Percentiles rank a stretch among this genome's conserved stretches.
phyloP scores from a whole-genome alignment of 345 rosid species.

The Bruguiera parviflora region DNA sequence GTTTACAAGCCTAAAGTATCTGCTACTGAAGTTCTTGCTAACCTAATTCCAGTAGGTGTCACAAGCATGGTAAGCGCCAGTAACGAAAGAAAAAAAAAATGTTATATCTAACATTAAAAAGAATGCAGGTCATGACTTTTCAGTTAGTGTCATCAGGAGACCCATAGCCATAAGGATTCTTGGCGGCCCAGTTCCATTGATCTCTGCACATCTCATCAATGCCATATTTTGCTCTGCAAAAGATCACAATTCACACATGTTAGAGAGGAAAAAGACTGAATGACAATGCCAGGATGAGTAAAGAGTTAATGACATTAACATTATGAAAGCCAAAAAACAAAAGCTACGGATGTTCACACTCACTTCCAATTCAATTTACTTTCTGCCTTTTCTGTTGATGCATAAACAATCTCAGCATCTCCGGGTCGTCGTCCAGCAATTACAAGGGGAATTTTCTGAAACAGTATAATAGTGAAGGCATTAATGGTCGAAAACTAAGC shows the following conservation, averaged over 20 bases:
- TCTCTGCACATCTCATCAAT: conserved; percentile 93
- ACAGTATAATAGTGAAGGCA: too few species aligned
- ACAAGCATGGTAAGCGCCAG: conserved; percentile 2
- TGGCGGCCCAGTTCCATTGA: conserved; percentile 94
- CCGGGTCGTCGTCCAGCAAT: conserved; percentile 75
- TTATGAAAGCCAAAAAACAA: too few species aligned
- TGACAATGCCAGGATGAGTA: too few species aligned
- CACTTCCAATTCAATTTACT: conserved; percentile 87
- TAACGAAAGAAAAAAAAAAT: background rate
- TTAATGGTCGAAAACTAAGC: too few species aligned
- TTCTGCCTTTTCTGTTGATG: conserved; percentile 80
- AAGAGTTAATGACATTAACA: too few species aligned
- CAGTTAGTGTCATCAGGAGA: conserved; percentile 29
- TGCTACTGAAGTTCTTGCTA: background rate
- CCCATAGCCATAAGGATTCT: conserved; percentile 85
- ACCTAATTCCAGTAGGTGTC: background rate
- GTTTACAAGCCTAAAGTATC: conserved; percentile 6
- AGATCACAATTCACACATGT: background rate
- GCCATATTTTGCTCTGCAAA: conserved; percentile 71
- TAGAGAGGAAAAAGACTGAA: too few species aligned
- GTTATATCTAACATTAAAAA: background rate
- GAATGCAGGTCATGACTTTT: background rate
- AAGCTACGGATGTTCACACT: conserved; percentile 23
- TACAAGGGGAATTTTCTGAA: conserved; percentile 74
- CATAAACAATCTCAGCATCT: conserved; percentile 84